Evolutionary conservation across 805 yeast species (phyloP), one percentile per base, ranked within the genome.

Genomic region (Teunomyces barrocoloradensis): DNA sequence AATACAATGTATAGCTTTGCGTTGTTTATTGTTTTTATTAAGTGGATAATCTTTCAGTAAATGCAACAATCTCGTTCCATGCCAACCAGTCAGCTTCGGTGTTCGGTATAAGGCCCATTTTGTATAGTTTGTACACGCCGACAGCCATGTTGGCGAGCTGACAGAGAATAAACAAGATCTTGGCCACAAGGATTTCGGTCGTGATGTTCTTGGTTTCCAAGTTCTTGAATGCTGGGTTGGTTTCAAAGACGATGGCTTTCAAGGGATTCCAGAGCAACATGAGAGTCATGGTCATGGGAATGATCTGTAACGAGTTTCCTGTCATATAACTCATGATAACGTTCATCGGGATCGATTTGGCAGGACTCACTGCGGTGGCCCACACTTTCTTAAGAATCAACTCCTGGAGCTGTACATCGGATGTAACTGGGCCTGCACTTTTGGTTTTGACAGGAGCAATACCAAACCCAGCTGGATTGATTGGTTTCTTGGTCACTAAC

Each of bases 91-190:
- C 99, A 54, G 96, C 85, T 40, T 77, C 77, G 32, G 82, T 85
- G 56, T 86, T 88, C 18, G 99, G 99, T 49, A 92, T 82, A 53
- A 92, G 71, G 0, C 97, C 98, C 97, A 92, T 88, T 18, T 77
- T 72, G 56, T 87, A 82, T 49, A 94, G 69, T 64, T 94, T 94
- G 82, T 89, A 90, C 13, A 90, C 59, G 2, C 97, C 98, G 32
- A 89, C 80, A 3, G 74, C 79, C 68, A 91, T 71, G 44, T 84
- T 77, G 4, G 79, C 76, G 38, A 82, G 41, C 48, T 78, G 79
- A 47, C 78, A 76, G 20, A 68, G 13, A 21, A 73, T 65, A 55
- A 68, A 85, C 28, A 77, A 74, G 2, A 71, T 38, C 71, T 79
- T 79, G 10, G 84, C 76, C 27, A 70, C 46, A 47, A 61, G 40